Evolutionary conservation across 257 asterid species (phyloP).

Genomic region (Asclepias syriaca): DNA sequence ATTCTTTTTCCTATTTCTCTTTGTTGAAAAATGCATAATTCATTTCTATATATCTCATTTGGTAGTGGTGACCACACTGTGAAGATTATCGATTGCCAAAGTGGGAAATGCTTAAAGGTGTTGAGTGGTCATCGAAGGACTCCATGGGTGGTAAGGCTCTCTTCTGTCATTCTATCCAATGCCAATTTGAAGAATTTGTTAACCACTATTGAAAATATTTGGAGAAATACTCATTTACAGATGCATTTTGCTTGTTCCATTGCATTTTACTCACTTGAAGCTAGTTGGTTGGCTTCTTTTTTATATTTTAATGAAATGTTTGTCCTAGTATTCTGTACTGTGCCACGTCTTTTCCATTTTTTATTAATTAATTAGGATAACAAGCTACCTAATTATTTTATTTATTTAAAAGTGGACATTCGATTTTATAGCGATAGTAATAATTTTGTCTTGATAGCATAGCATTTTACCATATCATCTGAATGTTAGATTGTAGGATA

Average conservation of each 20-base stretch:
- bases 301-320: not conserved
- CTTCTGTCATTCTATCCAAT: conserved; percentile 17
- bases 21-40: not conserved
- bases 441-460: not conserved
- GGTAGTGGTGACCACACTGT: conserved; percentile 98
- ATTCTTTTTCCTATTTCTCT: not conserved
- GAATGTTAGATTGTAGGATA: not conserved
- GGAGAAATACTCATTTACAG: not conserved
- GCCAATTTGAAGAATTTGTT: not conserved
- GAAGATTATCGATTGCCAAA: conserved; percentile 84
- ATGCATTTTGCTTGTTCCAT: not conserved
- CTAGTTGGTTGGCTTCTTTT: not conserved
- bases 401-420: not conserved
- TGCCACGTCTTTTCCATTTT: not conserved
- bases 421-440: not conserved
- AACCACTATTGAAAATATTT: not conserved
- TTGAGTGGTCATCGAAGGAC: conserved; percentile 98
- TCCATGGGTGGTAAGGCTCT: conserved; percentile 93
- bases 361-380: not conserved
- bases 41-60: conserved; percentile 12
- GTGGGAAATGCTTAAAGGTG: conserved; percentile 90
- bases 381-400: too few relatives aligned
- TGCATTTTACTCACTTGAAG: not conserved
- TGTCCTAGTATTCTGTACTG: not conserved
- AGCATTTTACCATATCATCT: not conserved